A percentile compares a stretch with the other conserved stretches of the same genome.
Evolutionary conservation across 2,329 filamentous ascomycete genomes (phyloP).

Genomic region (Colletotrichum filicis): DNA sequence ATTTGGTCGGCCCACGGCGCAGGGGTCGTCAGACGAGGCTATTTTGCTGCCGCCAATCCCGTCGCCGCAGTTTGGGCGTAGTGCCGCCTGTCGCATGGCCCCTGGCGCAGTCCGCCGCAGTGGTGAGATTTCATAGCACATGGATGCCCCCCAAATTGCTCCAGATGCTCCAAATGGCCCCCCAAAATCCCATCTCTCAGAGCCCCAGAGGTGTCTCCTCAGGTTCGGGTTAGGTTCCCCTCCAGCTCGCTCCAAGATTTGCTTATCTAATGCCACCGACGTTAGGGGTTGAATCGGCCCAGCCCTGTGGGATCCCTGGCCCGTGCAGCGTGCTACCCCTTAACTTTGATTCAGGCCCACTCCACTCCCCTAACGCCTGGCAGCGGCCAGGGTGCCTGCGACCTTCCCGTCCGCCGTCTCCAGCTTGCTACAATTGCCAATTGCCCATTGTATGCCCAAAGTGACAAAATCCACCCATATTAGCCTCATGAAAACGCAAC

Average conservation of each 20-base stretch:
- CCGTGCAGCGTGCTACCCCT: conserved; percentile 27
- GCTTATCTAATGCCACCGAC: neutral
- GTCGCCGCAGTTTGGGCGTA: neutral
- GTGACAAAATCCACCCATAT: neutral
- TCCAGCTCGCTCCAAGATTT: neutral
- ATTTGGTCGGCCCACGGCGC: conserved; percentile 30
- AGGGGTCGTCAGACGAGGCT: conserved; percentile 27
- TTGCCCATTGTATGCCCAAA: no score
- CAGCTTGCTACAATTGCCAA: no score
- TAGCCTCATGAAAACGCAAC: neutral
- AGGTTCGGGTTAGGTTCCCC: neutral
- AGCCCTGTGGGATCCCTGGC: conserved; percentile 28
- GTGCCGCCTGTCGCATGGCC: conserved; percentile 20
- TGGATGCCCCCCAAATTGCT: neutral
- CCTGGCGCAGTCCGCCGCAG: neutral
- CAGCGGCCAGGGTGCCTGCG: neutral
- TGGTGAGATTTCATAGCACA: neutral
- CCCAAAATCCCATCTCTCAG: neutral
- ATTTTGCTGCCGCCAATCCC: conserved; percentile 23
- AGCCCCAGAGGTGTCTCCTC: neutral
- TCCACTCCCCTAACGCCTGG: neutral
- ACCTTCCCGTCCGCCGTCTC: neutral
- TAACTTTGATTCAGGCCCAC: conserved; percentile 20
- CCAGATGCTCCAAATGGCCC: no score
- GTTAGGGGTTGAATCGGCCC: neutral